Evolutionary conservation across 495 filamentous ascomycete species (phyloP), one percentile per base, ranked within the genome.

Genomic region (Hypoxylon crocopeplum): DNA sequence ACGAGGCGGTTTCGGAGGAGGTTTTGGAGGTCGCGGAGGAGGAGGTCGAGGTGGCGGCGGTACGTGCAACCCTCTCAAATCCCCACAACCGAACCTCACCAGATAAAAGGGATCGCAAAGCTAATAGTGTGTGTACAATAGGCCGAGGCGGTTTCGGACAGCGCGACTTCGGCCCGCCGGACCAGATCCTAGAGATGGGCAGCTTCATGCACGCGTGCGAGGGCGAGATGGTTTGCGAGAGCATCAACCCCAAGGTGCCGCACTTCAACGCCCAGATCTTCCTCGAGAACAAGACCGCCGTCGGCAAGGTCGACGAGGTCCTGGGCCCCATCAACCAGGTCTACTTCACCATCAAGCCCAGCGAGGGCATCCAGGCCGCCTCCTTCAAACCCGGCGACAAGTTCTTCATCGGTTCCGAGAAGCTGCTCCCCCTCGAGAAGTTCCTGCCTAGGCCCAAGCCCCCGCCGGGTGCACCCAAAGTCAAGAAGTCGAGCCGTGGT

Each of bases 191-290:
- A n/a, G 78, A 97, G 79, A 90, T 98, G 88, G 94, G 94, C 69
- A 81, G 84, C 63, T 93, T 98, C 75, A 74, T 97, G 70, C 94
- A 98, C 77, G 85, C 90, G 30, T 92, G 89, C 75, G 94, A 98
- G 75, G 93, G 94, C 68, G 94, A 98, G 75, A 91, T 98, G 78
- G 86, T 98, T 57, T 96, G 92, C 87, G 84, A 90, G 76, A 93
- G 89, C 48, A 85, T 88, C 73, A 98, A 97, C 79, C 81, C 90
- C 50, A 98, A 97, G 79, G 88, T 98, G 47, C 94, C 94, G 39
- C 96, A 97, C 77, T 98, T 98, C 87, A 98, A 98, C 79, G 94
- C 95, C 32, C 92, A 91, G 45, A 96, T 98, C 68, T 98, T 93
- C 80, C 87, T 98, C 45, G 93, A 98, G 82, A 98, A 98, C 81